A percentile compares a stretch with the other conserved stretches of the same genome.
Evolutionary conservation across 257 asterid genomes (phyloP).

Genomic region (Nicotiana obtusifolia): DNA sequence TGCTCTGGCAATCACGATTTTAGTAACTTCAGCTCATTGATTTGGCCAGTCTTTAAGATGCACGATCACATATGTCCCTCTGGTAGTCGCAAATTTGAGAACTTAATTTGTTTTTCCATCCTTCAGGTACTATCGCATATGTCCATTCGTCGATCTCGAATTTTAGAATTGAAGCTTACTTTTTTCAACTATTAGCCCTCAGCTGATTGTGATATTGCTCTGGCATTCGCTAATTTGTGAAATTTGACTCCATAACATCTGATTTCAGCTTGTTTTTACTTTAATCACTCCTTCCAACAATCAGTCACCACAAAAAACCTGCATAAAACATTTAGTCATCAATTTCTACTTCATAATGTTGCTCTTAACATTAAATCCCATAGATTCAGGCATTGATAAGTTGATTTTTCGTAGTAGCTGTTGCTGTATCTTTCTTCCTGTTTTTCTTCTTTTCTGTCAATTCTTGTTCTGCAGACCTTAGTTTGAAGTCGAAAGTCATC

Average conservation of each 20-base stretch:
- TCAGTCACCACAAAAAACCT: background rate
- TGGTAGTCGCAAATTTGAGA: background rate
- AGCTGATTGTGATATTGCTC: background rate
- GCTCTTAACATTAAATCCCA: background rate
- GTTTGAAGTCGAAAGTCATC: background rate
- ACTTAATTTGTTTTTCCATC: background rate
- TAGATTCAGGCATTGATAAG: background rate
- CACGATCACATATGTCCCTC: background rate
- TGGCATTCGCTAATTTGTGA: no score
- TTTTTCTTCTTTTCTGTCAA: background rate
- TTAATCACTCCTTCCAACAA: background rate
- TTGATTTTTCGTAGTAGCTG: background rate
- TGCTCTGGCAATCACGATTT: background rate
- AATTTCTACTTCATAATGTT: background rate
- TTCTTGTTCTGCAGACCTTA: background rate
- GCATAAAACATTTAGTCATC: background rate
- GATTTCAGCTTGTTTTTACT: background rate
- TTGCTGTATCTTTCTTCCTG: background rate
- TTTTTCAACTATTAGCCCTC: constrained; percentile 4
- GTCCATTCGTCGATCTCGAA: background rate
- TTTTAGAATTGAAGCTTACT: background rate
- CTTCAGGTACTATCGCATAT: background rate
- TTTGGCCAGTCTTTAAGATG: background rate
- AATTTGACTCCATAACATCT: no score
- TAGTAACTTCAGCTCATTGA: background rate